These are phyloP conservation scores for Stachybotrys elegans DNA, from an alignment of 2,329 filamentous ascomycete species.

Conservation along the genomic window DNA sequence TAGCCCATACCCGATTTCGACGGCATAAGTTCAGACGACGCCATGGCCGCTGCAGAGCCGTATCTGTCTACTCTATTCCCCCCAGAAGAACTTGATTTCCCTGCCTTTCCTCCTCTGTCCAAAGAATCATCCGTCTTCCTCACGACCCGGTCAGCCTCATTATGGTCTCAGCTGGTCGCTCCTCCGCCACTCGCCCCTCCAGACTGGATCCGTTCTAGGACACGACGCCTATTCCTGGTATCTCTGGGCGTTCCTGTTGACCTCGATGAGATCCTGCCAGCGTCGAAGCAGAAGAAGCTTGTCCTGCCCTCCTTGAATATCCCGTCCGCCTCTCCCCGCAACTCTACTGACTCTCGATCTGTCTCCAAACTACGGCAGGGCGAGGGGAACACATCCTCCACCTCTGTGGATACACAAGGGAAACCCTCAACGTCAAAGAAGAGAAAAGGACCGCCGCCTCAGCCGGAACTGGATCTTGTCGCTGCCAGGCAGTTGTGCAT, in stretches of 20 bases:
- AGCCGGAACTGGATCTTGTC: conserved; percentile 74
- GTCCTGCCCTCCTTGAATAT: conserved; percentile 86
- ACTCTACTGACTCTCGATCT: conserved; percentile 49
- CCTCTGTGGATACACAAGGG: conserved; percentile 55
- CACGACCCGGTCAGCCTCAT: conserved; percentile 78
- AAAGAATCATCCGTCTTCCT: conserved; percentile 66
- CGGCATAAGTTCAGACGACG: conserved; percentile 54
- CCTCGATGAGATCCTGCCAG: conserved; percentile 92
- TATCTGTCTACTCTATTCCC: conserved; percentile 66
- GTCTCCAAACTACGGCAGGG: conserved; percentile 40
- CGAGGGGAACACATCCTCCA: conserved; percentile 49
- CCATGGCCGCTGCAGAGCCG: conserved; percentile 55
- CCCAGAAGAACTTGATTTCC: conserved; percentile 47
- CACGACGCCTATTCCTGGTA: conserved; percentile 89
- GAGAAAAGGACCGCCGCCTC: conserved; percentile 56
- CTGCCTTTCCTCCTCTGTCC: conserved; percentile 43
- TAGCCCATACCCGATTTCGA: conserved; percentile 67
- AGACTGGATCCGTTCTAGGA: conserved; percentile 96
- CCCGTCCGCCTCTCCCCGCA: conserved; percentile 47
- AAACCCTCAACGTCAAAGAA: conserved; percentile 40
- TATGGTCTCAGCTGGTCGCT: conserved; percentile 95
- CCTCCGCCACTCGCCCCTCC: conserved; percentile 92
- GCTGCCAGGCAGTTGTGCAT: conserved; percentile 72
- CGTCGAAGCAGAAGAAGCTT: conserved; percentile 96
- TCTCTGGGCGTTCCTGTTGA: conserved; percentile 95